Evolutionary conservation across 2,329 filamentous ascomycete species (phyloP).

Genomic region (Penicillium fuscoglaucum): DNA sequence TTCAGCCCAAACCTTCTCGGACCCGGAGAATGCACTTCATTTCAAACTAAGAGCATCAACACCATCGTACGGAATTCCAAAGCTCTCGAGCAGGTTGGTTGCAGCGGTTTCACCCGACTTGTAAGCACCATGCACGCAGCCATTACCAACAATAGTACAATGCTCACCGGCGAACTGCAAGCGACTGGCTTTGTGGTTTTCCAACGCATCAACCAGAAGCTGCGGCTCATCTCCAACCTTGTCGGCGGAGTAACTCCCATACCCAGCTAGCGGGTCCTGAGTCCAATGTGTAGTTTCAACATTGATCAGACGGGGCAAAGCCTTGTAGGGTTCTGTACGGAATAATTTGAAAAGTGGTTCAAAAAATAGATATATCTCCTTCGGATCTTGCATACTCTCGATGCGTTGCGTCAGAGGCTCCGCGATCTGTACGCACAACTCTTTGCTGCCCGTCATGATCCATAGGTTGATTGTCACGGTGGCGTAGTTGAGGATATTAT

Average conservation of each 20-base stretch:
- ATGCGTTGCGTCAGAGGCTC: conserved; percentile 49
- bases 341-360: conserved; percentile 48
- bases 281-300: conserved; percentile 50
- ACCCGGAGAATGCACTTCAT: background rate
- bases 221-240: conserved; percentile 48
- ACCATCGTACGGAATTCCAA: conserved; percentile 31
- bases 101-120: conserved; percentile 46
- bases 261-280: conserved; percentile 47
- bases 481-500: conserved; percentile 46
- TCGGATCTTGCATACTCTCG: conserved; percentile 44
- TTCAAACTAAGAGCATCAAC: background rate
- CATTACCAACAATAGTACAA: conserved; percentile 44
- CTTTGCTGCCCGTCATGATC: conserved; percentile 47
- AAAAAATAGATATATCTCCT: conserved; percentile 44
- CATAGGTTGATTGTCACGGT: conserved; percentile 48
- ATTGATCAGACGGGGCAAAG: conserved; percentile 41
- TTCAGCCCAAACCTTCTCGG: conserved; percentile 24
- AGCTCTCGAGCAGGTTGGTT: conserved; percentile 39
- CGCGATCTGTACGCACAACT: conserved; percentile 47
- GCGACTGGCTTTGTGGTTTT: conserved; percentile 38
- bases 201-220: conserved; percentile 38
- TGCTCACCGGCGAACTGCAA: conserved; percentile 48
- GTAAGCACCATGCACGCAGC: conserved; percentile 49
- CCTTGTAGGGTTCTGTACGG: conserved; percentile 48
- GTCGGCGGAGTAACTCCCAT: conserved; percentile 47